A percentile compares a stretch with the other conserved stretches of the same genome.
These are phyloP conservation scores for Yamadazyma epiphylla DNA, from an alignment of 1,139 yeast genomes.

Conservation along the genomic window DNA sequence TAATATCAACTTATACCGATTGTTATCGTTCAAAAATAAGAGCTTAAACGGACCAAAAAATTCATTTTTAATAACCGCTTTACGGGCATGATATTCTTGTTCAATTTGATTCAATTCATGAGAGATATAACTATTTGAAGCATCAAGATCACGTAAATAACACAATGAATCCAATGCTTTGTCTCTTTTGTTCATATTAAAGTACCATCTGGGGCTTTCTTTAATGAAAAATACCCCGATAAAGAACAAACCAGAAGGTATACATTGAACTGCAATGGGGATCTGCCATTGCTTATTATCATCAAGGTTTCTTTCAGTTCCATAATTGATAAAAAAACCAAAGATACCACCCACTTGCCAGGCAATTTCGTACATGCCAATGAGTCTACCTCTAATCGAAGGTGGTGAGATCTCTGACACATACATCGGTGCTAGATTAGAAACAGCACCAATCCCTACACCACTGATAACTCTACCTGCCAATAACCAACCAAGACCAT, in stretches of 20 bases:
- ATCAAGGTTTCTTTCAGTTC: slow-evolving; percentile 21
- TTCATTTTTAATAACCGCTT: slow-evolving; percentile 18
- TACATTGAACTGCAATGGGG: slow-evolving; percentile 37
- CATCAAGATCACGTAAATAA: slow-evolving; percentile 23
- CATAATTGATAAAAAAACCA: slow-evolving; percentile 42
- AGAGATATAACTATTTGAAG: slow-evolving; percentile 22
- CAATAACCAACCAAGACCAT: slow-evolving; percentile 10
- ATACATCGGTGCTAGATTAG: slow-evolving; percentile 31
- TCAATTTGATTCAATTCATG: slow-evolving; percentile 22
- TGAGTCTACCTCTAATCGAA: slow-evolving; percentile 32
- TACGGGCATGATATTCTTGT: slow-evolving; percentile 19
- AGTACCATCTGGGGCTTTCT: slow-evolving; percentile 49
- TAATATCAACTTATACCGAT: slow-evolving; percentile 23
- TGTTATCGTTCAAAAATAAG: slow-evolving; percentile 17
- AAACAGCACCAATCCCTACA: slow-evolving; percentile 32
- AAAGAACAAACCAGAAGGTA: slow-evolving; percentile 42
- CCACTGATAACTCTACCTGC: slow-evolving; percentile 32
- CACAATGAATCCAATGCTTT: slow-evolving; percentile 31
- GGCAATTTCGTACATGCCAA: slow-evolving; percentile 47
- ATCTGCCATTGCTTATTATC: slow-evolving; percentile 30
- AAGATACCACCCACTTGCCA: slow-evolving; percentile 50
- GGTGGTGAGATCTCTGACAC: slow-evolving; percentile 30
- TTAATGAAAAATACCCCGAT: slow-evolving; percentile 35
- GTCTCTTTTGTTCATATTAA: slow-evolving; percentile 29
- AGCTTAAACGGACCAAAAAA: slow-evolving; percentile 24